Evolutionary conservation across 768 basidiomycete species (phyloP), one percentile per base, ranked within the genome.

Genomic region (Royoungia palumana): DNA sequence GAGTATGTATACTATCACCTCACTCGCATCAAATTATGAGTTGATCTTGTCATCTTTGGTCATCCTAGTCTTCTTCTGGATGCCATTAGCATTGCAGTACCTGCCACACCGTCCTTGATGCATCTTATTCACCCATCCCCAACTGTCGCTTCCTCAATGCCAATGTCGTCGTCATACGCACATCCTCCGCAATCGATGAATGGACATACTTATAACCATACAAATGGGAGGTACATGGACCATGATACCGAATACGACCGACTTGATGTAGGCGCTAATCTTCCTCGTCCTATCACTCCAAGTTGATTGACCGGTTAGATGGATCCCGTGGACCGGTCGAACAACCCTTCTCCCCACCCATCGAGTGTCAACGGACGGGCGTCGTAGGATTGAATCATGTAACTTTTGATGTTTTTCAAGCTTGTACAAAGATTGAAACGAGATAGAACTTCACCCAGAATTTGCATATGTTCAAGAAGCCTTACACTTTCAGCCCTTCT

Each of bases 61-160:
- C 41, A 14, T 35, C 50, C 1, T 11, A 67, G 66, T 42, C 62
- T 67, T 10, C 68, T 67, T 20, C 62, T 67, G 37, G 66, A 67
- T 21, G 66, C 66, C 7, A 67, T 67, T 14, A 69, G 60, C 48
- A 65, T 67, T 38, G 36, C 66, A 7, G 51, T 69, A 3, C 66
- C 68, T 17, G 66, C 55, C 20, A 67, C 63, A 1, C 66, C 66
- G 9, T 69, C 68, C 0, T 46, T 67, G 49, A 47, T 68, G 38
- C 66, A 64, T 37, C 65, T 67, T 38, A 56, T 63, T 7, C 62
- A 41, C 4, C 67, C 67, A 2, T 67, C 65, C 8, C 58, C 65
- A 13, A 54, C 62, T 1, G 46, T 47, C 35, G 54, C 62, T 13
- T 47, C 64, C 19, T 53, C 56, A 1, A 19, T 50, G 36, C 50